Conservation (phyloP, 768 basidiomycete species). For the Podaxis sp. region DNA sequence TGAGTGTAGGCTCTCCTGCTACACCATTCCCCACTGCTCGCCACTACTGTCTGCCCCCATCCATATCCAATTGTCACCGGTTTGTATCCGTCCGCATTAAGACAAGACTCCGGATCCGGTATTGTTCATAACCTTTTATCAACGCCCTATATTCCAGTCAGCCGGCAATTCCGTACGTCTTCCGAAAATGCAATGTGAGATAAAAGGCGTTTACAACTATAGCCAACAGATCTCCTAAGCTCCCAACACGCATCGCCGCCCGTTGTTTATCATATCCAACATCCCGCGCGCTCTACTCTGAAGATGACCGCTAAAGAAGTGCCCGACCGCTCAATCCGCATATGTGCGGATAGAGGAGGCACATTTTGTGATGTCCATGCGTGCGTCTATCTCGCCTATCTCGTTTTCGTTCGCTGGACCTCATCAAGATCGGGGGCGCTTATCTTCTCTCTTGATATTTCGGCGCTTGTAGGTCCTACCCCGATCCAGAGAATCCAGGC, state of each 20-base stretch:
- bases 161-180: constrained; percentile 4
- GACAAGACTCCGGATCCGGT: background rate
- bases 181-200: constrained; percentile 6
- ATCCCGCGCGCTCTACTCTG: background rate
- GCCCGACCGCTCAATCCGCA: constrained; percentile 76
- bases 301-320: constrained; percentile 25
- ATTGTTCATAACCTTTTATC: background rate
- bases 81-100: background rate
- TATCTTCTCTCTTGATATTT: background rate
- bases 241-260: background rate
- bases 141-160: background rate
- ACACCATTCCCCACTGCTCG: background rate
- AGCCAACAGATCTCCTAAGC: too few species aligned
- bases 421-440: background rate
- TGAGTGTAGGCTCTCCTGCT: background rate
- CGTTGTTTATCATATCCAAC: background rate
- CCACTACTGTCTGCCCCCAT: background rate
- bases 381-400: constrained; percentile 34
- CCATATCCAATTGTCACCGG: background rate
- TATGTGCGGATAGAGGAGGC: constrained; percentile 88
- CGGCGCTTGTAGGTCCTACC: constrained; percentile 55
- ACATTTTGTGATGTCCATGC: constrained; percentile 92
- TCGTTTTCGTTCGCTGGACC: background rate
- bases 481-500: constrained; percentile 58
- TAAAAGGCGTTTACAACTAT: background rate